Evolutionary conservation across 257 asterid genomes (phyloP).

Genomic region (Paulownia fortunei): DNA sequence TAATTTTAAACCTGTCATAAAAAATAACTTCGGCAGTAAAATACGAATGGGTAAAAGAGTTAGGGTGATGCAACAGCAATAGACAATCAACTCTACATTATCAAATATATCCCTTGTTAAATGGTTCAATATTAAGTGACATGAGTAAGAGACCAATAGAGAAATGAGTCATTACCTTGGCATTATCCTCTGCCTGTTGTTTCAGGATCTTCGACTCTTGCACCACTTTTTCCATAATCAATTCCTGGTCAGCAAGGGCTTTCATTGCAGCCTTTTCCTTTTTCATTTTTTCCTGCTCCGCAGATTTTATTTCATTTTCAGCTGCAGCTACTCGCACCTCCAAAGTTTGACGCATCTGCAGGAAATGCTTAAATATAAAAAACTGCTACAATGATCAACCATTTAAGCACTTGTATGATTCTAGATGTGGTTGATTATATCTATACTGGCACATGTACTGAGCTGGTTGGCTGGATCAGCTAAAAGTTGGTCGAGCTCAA

Average conservation of each 20-base stretch:
- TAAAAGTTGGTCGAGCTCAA: background rate
- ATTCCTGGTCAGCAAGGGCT: slow-evolving; percentile 59
- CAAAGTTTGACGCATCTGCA: slow-evolving; percentile 76
- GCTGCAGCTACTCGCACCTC: slow-evolving; percentile 65
- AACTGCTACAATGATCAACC: background rate
- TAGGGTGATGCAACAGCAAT: background rate
- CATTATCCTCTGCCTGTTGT: slow-evolving; percentile 80
- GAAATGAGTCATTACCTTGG: slow-evolving; percentile 53
- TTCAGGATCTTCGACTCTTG: slow-evolving; percentile 65
- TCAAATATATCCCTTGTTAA: background rate
- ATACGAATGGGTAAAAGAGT: background rate
- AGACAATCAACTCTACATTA: background rate
- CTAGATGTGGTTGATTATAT: background rate
- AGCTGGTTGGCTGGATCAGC: background rate
- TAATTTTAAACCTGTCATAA: background rate
- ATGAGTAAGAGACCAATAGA: background rate
- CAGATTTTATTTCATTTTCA: slow-evolving; percentile 55
- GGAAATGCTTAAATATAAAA: slow-evolving; percentile 17
- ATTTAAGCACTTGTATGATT: slow-evolving; percentile 4
- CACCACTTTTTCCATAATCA: slow-evolving; percentile 65
- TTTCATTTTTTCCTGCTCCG: slow-evolving; percentile 57
- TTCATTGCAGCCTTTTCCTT: slow-evolving; percentile 55
- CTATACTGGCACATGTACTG: background rate
- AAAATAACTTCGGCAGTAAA: background rate
- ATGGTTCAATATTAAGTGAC: background rate